These are phyloP conservation scores for Sparassis latifolia DNA, from an alignment of 1,284 basidiomycete genomes.

Conservation along the genomic window DNA sequence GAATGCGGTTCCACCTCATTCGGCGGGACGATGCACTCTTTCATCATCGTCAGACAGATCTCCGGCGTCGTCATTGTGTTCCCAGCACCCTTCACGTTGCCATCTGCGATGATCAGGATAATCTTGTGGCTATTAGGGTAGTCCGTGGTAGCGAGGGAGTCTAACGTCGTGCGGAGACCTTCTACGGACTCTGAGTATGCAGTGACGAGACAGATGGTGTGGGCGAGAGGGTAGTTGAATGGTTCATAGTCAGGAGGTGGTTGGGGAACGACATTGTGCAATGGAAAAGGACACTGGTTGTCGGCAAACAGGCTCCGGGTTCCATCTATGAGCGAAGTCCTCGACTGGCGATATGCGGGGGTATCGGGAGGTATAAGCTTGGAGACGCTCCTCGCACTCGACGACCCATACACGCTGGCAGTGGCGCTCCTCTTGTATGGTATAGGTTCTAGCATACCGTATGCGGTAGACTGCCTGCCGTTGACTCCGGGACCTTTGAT, in stretches of 20 bases:
- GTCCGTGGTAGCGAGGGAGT: conserved; percentile 96
- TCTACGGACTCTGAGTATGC: conserved; percentile 98
- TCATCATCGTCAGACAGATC: conserved; percentile 97
- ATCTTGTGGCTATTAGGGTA: conserved; percentile 98
- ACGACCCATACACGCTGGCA: conserved; percentile 49
- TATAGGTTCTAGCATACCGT: conserved; percentile 64
- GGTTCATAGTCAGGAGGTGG: conserved; percentile 90
- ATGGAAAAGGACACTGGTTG: conserved; percentile 86
- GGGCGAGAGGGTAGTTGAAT: conserved; percentile 92
- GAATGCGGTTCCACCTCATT: conserved; percentile 92
- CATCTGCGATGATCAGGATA: conserved; percentile 94
- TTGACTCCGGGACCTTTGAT: conserved; percentile 50
- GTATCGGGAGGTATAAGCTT: conserved; percentile 72
- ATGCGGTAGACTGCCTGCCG: conserved; percentile 67
- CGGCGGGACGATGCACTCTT: conserved; percentile 81
- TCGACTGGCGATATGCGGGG: conserved; percentile 67
- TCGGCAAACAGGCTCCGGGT: conserved; percentile 48
- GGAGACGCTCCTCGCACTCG: conserved; percentile 25
- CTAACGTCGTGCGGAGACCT: conserved; percentile 93
- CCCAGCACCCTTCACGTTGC: conserved; percentile 95
- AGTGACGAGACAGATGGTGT: conserved; percentile 95
- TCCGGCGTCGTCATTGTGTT: conserved; percentile 88
- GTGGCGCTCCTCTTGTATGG: conserved; percentile 49
- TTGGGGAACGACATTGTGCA: conserved; percentile 87
- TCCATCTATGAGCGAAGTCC: conserved; percentile 59